Conservation (phyloP, 495 filamentous ascomycete species). For the Trypethelium eluteriae region DNA sequence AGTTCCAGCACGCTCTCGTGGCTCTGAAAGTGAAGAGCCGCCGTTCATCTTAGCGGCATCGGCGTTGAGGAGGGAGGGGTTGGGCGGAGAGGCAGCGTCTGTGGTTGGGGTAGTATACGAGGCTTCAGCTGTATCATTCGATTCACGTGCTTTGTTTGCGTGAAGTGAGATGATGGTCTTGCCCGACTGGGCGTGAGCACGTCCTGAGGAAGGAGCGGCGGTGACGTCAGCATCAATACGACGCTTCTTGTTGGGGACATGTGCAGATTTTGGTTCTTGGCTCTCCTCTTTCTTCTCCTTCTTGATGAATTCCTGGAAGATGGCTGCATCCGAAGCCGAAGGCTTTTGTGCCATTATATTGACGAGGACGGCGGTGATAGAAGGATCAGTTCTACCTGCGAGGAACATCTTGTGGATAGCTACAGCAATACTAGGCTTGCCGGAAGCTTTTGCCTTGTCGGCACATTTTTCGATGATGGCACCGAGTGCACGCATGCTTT, state of each 20-base stretch:
- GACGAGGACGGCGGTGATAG: slow-evolving; percentile 23
- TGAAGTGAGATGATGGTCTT: not conserved
- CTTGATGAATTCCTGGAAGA: slow-evolving; percentile 28
- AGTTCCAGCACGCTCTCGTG: not conserved
- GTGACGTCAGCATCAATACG: not conserved
- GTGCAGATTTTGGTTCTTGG: not conserved
- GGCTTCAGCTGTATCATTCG: not conserved
- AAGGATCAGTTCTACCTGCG: slow-evolving; percentile 18
- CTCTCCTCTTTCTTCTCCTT: slow-evolving; percentile 19
- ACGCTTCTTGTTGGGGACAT: not conserved
- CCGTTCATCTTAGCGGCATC: not conserved
- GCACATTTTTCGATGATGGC: slow-evolving; percentile 26
- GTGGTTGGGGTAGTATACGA: not conserved
- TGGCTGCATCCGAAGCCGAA: slow-evolving; percentile 20
- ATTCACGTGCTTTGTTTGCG: not conserved
- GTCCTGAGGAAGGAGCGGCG: not conserved
- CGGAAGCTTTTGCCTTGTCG: slow-evolving; percentile 19
- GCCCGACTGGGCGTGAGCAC: not conserved
- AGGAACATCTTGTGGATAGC: slow-evolving; percentile 28
- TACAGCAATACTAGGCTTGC: slow-evolving; percentile 24
- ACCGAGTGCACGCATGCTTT: not conserved
- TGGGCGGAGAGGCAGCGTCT: not conserved
- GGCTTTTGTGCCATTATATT: slow-evolving; percentile 27
- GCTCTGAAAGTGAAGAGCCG: not conserved
- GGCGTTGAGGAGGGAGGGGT: not conserved